phyloP scores from a whole-genome alignment of 352 stramenopile species.

The Detonula confervacea region DNA sequence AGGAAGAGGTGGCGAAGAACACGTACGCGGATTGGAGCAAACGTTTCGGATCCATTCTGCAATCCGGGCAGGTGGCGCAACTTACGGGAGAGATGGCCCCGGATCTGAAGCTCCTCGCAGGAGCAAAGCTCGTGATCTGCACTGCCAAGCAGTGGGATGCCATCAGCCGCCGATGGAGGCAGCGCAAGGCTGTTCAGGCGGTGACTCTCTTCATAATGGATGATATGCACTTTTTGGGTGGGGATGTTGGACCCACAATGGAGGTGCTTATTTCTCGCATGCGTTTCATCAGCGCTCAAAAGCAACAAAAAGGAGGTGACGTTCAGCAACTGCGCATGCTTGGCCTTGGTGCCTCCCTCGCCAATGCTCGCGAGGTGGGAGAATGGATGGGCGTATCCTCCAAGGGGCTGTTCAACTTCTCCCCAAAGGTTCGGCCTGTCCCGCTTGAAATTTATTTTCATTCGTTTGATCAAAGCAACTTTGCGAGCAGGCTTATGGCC shows the following conservation, averaged over 20 bases:
- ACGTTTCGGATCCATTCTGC: constrained; percentile 78
- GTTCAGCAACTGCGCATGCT: constrained; percentile 90
- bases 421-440: constrained; percentile 92
- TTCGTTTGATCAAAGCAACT: constrained; percentile 98
- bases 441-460: constrained; percentile 97
- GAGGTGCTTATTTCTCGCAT: constrained; percentile 98
- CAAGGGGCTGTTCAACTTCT: constrained; percentile 96
- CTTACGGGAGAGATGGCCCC: constrained; percentile 93
- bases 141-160: constrained; percentile 95
- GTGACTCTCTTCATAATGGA: constrained; percentile 95
- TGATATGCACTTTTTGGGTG: constrained; percentile 97
- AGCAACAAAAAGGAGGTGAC: constrained; percentile 56
- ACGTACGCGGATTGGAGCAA: constrained; percentile 84
- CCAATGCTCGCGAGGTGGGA: constrained; percentile 97
- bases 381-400: constrained; percentile 96
- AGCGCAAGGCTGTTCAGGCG: constrained; percentile 95
- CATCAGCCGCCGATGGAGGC: constrained; percentile 95
- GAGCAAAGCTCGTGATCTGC: constrained; percentile 92
- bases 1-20: constrained; percentile 84
- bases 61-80: constrained; percentile 88
- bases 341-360: constrained; percentile 94
- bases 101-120: constrained; percentile 92
- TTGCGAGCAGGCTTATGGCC: constrained; percentile 94
- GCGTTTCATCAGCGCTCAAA: constrained; percentile 94
- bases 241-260: constrained; percentile 89